phyloP scores from a whole-genome alignment of 164 flowering plant species.

The Vitis vinifera region ASM3070453v1 NC_081815.1:12895501-12896000 shows the following conservation, averaged over 20 bases:
- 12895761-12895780: background rate
- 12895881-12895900: background rate
- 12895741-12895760: background rate
- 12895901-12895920: slow-evolving; percentile 52
- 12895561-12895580: background rate
- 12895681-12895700: background rate
- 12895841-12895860: background rate
- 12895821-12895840: background rate
- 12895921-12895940: slow-evolving; percentile 90
- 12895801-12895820: background rate
- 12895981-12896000: slow-evolving; percentile 55
- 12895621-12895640: background rate
- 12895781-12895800: background rate
- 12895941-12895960: slow-evolving; percentile 93
- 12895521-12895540: slow-evolving; percentile 37
- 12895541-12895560: slow-evolving; percentile 2
- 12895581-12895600: background rate
- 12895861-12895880: slow-evolving; percentile 5
- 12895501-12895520: slow-evolving; percentile 90
- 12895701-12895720: background rate
- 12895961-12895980: slow-evolving; percentile 89
- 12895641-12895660: background rate
- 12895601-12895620: background rate
- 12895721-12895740: background rate
- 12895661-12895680: background rate